phyloP scores from a whole-genome alignment of 1,284 basidiomycete species.

The Cutaneotrichosporon cutaneum region DNA sequence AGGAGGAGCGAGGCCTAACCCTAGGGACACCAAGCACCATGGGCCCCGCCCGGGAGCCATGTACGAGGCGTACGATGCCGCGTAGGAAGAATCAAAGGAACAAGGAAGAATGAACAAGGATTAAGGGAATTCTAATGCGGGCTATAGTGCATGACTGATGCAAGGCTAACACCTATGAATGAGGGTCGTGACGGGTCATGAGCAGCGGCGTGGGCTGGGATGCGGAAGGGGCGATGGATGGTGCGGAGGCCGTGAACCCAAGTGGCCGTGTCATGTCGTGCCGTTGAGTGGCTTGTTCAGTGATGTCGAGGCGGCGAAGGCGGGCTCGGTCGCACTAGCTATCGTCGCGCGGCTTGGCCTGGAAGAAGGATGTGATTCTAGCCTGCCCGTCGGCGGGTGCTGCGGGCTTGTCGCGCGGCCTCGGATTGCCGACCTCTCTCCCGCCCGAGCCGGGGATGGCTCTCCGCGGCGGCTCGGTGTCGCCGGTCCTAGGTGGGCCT shows the following conservation, averaged over 20 bases:
- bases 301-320: not conserved
- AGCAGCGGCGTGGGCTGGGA: not conserved
- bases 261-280: not conserved
- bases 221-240: not conserved
- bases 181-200: not conserved
- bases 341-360: not conserved
- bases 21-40: not conserved
- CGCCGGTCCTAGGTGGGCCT: too few species aligned
- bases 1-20: not conserved
- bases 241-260: not conserved
- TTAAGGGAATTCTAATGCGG: not conserved
- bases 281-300: too few species aligned
- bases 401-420: not conserved
- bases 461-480: not conserved
- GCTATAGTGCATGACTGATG: not conserved
- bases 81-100: not conserved
- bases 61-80: not conserved
- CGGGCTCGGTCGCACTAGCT: not conserved
- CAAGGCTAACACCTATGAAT: not conserved
- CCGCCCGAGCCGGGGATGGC: not conserved
- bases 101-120: too few species aligned
- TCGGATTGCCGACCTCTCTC: not conserved
- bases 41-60: not conserved
- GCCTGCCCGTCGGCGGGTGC: not conserved
- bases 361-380: constrained; percentile 4